Evolutionary conservation across 1,139 yeast genomes (phyloP).

Genomic region (Pneumocystis wakefieldiae): DNA sequence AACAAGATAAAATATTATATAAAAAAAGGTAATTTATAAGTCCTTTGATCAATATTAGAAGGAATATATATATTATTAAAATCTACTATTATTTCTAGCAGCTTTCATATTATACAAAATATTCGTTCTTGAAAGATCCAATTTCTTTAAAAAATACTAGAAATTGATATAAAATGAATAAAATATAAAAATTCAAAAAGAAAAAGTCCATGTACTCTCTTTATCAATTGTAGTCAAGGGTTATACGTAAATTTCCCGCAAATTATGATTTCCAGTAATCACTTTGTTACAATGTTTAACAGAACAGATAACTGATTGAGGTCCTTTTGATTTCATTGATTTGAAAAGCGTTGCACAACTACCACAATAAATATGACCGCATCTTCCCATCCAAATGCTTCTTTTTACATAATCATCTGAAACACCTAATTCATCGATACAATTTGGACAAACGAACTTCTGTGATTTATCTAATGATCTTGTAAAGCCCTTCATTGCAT

Average conservation of each 20-base stretch:
- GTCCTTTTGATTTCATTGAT: conserved; percentile 2
- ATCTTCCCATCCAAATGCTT: conserved; percentile 8
- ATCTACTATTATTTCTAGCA: background rate
- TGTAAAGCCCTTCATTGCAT: conserved; percentile 3
- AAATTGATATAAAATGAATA: background rate
- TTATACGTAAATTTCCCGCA: conserved; percentile 3
- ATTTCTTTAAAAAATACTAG: background rate
- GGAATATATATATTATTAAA: background rate
- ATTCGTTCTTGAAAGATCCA: background rate
- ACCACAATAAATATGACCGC: conserved; percentile 14
- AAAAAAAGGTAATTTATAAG: conserved; percentile 21
- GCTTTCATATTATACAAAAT: background rate
- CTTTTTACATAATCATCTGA: conserved; percentile 4
- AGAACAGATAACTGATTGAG: background rate
- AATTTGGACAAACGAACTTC: conserved; percentile 9
- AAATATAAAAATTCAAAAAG: background rate
- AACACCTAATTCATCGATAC: conserved; percentile 8
- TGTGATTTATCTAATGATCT: conserved; percentile 5
- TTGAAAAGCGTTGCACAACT: conserved; percentile 5
- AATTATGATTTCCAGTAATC: background rate
- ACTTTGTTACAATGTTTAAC: conserved; percentile 3
- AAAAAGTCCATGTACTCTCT: background rate
- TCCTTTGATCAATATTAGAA: background rate
- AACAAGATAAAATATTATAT: conserved; percentile 57
- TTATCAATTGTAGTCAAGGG: background rate